A percentile compares a stretch with the other conserved stretches of the same genome.
Conservation (phyloP, 2,329 filamentous ascomycete genomes). For the Aureobasidium sp. region DNA sequence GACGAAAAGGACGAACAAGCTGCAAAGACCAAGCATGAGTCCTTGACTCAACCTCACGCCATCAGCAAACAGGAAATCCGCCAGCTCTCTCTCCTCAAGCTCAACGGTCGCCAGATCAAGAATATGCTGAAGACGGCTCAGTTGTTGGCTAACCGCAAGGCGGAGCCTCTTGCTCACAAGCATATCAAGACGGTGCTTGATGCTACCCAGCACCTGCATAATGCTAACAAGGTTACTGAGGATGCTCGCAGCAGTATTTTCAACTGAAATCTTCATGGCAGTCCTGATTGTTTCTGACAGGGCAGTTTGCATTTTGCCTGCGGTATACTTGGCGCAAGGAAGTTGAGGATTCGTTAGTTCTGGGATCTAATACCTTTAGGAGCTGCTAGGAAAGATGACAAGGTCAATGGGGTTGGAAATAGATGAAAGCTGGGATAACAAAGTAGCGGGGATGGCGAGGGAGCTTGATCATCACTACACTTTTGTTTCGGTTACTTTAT, state of each 20-base stretch:
- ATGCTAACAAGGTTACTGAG: conserved; percentile 20
- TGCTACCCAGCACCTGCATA: conserved; percentile 26
- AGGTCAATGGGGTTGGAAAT: no score
- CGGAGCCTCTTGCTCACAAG: conserved; percentile 20
- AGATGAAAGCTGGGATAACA: no score
- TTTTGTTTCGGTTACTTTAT: no score
- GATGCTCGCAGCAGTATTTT: conserved; percentile 17
- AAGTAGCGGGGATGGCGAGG: no score
- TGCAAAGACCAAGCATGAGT: conserved; percentile 4
- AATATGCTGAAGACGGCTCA: conserved; percentile 34
- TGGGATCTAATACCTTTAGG: no score
- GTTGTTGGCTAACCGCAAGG: conserved; percentile 22
- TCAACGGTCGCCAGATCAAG: conserved; percentile 37
- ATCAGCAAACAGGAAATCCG: conserved; percentile 25
- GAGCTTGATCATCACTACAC: no score
- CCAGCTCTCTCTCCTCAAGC: conserved; percentile 22
- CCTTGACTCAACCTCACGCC: conserved; percentile 20
- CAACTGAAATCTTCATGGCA: background rate
- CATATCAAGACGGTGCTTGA: conserved; percentile 29
- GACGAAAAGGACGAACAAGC: background rate
- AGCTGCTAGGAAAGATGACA: no score
- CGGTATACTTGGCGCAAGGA: no score
- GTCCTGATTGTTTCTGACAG: no score
- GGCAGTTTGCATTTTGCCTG: no score
- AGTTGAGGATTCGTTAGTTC: no score